These are phyloP conservation scores for Thyridium curvatum DNA, from an alignment of 2,329 filamentous ascomycete species.

Conservation along the genomic window DNA sequence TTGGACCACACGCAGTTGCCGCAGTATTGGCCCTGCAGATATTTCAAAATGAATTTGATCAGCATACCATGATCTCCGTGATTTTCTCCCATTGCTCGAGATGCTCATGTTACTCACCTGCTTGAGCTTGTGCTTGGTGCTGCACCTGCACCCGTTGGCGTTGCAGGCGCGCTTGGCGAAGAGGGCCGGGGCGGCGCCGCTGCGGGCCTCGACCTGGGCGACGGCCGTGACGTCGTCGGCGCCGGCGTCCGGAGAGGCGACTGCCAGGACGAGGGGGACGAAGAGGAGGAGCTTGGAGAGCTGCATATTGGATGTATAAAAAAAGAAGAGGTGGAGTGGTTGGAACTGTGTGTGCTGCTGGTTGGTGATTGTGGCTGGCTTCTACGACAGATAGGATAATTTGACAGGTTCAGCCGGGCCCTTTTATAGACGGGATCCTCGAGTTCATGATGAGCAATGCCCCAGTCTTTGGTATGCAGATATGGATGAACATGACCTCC, in stretches of 20 bases:
- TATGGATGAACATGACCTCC: too few relatives aligned
- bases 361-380: too few relatives aligned
- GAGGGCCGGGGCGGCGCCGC: constrained; percentile 1
- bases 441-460: neutral
- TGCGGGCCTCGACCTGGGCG: neutral
- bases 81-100: too few relatives aligned
- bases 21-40: constrained; percentile 14
- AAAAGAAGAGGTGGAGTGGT: too few relatives aligned
- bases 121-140: constrained; percentile 4
- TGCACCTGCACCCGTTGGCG: constrained; percentile 16
- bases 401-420: too few relatives aligned
- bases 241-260: constrained; percentile 2
- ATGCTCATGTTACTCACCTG: too few relatives aligned
- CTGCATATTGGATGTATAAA: constrained; percentile 7
- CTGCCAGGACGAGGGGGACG: constrained; percentile 1
- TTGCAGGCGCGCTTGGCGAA: constrained; percentile 11
- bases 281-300: constrained; percentile 5
- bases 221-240: neutral
- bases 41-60: neutral
- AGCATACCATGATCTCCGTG: too few relatives aligned
- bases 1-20: constrained; percentile 15
- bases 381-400: too few relatives aligned
- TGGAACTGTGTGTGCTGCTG: too few relatives aligned
- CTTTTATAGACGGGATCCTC: too few relatives aligned
- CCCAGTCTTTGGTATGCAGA: too few relatives aligned